phyloP scores from a whole-genome alignment of 768 basidiomycete genomes.

The Psilocybe cubensis region DNA sequence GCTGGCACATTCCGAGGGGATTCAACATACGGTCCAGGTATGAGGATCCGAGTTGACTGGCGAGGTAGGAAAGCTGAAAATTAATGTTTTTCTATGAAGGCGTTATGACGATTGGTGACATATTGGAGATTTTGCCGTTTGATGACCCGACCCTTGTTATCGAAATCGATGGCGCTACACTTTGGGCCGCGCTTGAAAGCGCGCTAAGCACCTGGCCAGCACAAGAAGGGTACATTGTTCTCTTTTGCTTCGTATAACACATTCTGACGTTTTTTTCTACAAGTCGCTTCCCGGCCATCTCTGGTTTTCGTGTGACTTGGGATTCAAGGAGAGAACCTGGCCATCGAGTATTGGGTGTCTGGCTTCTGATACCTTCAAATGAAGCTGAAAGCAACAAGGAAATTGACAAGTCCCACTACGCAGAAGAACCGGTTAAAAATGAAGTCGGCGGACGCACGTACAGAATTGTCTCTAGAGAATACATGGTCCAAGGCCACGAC shows the following conservation, averaged over 20 bases:
- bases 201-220: constrained; percentile 81
- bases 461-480: constrained; percentile 84
- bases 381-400: constrained; percentile 29
- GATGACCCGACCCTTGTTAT: constrained; percentile 84
- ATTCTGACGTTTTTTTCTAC: neutral
- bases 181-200: constrained; percentile 82
- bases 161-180: constrained; percentile 74
- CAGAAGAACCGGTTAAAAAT: constrained; percentile 58
- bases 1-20: constrained; percentile 89
- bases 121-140: constrained; percentile 88
- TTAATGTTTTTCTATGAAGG: constrained; percentile 43
- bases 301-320: constrained; percentile 86
- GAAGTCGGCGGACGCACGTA: constrained; percentile 62
- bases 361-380: constrained; percentile 48
- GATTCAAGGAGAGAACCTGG: constrained; percentile 77
- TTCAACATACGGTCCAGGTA: constrained; percentile 82
- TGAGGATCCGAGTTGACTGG: neutral
- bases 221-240: constrained; percentile 75
- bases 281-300: constrained; percentile 88
- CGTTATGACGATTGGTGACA: constrained; percentile 79
- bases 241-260: neutral
- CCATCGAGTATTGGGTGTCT: constrained; percentile 73
- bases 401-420: constrained; percentile 33
- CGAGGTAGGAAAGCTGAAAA: neutral
- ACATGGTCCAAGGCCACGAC: constrained; percentile 85